Evolutionary conservation across 257 asterid species (phyloP), one percentile per base, ranked within the genome.

Genomic region (Paraleonurus japonicus): DNA sequence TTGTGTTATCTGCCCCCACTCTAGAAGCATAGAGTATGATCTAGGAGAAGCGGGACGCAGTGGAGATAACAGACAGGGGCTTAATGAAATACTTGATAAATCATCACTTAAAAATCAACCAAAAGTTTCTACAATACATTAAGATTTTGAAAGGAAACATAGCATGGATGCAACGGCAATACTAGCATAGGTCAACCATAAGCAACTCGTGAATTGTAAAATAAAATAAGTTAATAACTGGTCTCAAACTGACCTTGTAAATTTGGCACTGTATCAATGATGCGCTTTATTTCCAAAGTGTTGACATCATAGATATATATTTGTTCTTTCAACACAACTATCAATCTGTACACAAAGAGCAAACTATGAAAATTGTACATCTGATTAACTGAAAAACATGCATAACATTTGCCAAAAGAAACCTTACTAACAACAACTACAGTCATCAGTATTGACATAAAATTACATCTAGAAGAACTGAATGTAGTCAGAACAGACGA

Each of bases 251-350:
- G 50, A 91, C 98, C 98, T 86, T 84, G 90, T 69, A 63, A 30
- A 58, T 93, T 93, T 70, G 93, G 95, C 69, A 86, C 95, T 61
- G 97, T 93, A 76, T 87, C 96, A 76, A 93, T 81, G 71, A 90
- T 78, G 72, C 83, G 89, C 86, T 87, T 76, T 75, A 83, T 85
- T 73, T 85, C 82, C 78, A 93, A 84, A 73, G 76, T 87, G 80
- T 85, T 87, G 60, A 75, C 85, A 71, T 93, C 98, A 81, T 93
- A 93, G 50, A 93, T 79, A 73, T 84, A 89, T 39, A 92, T 80
- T 83, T 93, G 82, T 78, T 90, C 95, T 83, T 80, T 90, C 88
- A 93, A 78, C 72, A 86, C 66, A 70, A 93, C 96, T 48, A 89
- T 77, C 83, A 93, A 85, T 75, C 98, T 93, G 96, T 87, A 76